Conservation (phyloP, 2,329 filamentous ascomycete genomes). For the Metarhizium humberi region DNA sequence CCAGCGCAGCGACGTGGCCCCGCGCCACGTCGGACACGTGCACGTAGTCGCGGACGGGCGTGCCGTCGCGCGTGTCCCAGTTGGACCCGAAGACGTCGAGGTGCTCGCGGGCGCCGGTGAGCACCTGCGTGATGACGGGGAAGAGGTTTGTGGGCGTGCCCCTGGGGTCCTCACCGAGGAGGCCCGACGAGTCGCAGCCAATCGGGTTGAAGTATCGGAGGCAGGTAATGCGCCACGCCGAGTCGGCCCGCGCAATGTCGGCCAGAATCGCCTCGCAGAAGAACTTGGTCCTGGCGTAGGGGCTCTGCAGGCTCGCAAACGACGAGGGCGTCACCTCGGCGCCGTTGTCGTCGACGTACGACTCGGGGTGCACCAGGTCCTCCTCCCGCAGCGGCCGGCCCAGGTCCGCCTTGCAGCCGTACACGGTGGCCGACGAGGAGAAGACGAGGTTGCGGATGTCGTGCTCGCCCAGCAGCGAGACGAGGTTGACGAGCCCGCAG, state of each 20-base stretch:
- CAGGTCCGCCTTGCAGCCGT: constrained; percentile 43
- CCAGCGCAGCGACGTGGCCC: constrained; percentile 53
- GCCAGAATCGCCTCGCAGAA: constrained; percentile 58
- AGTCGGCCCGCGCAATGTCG: constrained; percentile 50
- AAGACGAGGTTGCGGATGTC: constrained; percentile 59
- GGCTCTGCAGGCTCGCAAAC: constrained; percentile 47
- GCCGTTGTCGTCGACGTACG: constrained; percentile 32
- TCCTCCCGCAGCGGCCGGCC: constrained; percentile 46
- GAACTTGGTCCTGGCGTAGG: constrained; percentile 59
- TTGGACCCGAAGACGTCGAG: constrained; percentile 56
- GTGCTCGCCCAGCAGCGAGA: constrained; percentile 45
- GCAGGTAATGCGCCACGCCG: constrained; percentile 52
- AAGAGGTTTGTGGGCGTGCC: constrained; percentile 55
- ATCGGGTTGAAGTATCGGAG: constrained; percentile 61
- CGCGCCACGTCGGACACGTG: constrained; percentile 57
- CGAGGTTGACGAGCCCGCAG: constrained; percentile 51
- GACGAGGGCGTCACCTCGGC: constrained; percentile 7
- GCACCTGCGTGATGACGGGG: constrained; percentile 52
- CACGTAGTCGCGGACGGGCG: constrained; percentile 58
- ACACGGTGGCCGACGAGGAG: constrained; percentile 59
- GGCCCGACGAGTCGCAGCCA: constrained; percentile 54
- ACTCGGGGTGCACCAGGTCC: constrained; percentile 36
- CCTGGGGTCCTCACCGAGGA: constrained; percentile 55
- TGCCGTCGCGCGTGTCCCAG: constrained; percentile 57
- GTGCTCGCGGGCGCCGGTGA: constrained; percentile 42